Evolutionary conservation across 2,329 filamentous ascomycete species (phyloP), one percentile per base, ranked within the genome.

Genomic region (Aspergillus sp.): DNA sequence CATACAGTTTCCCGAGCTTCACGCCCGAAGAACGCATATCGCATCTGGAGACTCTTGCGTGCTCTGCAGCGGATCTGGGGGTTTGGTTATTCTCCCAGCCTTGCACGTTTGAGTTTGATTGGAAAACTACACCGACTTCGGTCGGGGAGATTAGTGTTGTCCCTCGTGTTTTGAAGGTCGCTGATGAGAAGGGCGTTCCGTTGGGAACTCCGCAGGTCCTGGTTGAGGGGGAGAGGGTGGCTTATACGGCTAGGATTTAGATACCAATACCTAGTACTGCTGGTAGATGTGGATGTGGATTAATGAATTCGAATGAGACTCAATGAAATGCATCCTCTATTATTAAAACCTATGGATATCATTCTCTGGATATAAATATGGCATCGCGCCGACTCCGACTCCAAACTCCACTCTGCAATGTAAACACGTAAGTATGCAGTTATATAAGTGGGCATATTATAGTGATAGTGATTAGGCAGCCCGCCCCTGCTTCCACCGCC

Each of bases 11-110:
- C 24, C 17, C 60, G 3, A 45, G 55, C 4, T 60, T 66, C 24
- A 24, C 56, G 2, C 50, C 61, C 15, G 31, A 43, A 8, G 63
- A 66, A 0, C 65, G 64, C 17, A 19, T 59, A 2, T 39, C 21
- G 9, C 69, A 71, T 41, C 40, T 71, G 12, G 57, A 23, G 5
- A 64, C 51, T 11, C 57, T 72, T 3, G 54, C 63, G 3, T 56
- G 52, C 8, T 61, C 61, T 4, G 61, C 68, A 0, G 61, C 64
- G 0, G 62, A 68, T 1, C 39, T 68, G n/a, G 68, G 68, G 1
- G 35, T 48, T 7, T 71, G 66, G 68, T 49, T 72, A 0, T 70
- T 70, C 44, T 35, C 60, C 3, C 69, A 72, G 48, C 68, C 69
- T 9, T 69, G 67, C 44, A 31, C 52, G 2, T 68, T 67, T 44